Conservation (phyloP, 352 stramenopile genomes). For the Phytophthora ohioensis region DNA sequence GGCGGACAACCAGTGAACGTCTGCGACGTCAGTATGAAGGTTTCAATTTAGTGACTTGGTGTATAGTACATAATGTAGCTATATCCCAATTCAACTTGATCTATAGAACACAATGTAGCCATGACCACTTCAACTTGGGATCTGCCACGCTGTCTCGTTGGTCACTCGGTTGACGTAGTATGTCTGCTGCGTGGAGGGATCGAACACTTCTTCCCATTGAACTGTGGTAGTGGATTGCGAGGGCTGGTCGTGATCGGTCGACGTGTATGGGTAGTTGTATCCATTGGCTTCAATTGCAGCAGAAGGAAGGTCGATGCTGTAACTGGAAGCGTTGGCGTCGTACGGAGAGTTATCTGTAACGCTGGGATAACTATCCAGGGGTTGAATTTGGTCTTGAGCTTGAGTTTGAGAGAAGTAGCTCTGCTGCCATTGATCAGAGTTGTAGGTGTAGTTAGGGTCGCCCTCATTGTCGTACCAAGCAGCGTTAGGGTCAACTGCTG, state of each 20-base stretch:
- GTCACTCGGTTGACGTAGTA: conserved; percentile 81
- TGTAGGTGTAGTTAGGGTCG: conserved; percentile 1
- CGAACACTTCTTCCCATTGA: conserved; percentile 75
- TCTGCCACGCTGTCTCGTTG: conserved; percentile 64
- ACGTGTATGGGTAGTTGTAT: conserved; percentile 2
- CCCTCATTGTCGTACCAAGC: conserved; percentile 6
- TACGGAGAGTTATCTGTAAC: conserved; percentile 7
- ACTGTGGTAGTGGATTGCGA: not conserved
- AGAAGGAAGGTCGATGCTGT: conserved; percentile 19
- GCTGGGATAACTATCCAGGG: not conserved
- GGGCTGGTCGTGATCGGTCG: not conserved
- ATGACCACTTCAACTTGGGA: conserved; percentile 34
- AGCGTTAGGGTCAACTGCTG: conserved; percentile 9
- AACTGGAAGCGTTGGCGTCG: conserved; percentile 11
- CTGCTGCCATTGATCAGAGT: conserved; percentile 17
- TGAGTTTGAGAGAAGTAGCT: conserved; percentile 2
- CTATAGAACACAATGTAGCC: conserved; percentile 1
- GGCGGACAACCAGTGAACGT: conserved; percentile 21
- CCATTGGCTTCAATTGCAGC: not conserved
- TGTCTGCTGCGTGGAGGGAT: conserved; percentile 51
- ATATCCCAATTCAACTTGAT: not conserved
- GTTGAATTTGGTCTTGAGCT: conserved; percentile 5
- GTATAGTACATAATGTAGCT: not conserved
- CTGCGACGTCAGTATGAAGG: conserved; percentile 6
- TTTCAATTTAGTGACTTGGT: conserved; percentile 16